Conservation (phyloP, 2,329 filamentous ascomycete genomes). For the Emergomyces orientalis region DNA sequence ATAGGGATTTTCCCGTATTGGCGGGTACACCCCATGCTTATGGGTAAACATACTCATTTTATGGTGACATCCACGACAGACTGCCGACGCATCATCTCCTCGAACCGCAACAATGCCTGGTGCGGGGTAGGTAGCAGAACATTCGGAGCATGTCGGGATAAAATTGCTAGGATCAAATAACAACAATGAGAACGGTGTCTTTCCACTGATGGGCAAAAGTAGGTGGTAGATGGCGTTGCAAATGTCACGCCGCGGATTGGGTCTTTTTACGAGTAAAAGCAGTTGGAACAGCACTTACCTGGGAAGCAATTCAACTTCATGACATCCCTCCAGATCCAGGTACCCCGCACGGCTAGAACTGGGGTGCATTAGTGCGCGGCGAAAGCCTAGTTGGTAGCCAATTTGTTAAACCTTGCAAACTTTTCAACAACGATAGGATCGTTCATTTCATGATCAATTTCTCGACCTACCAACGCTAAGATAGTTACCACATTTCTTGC, state of each 20-base stretch:
- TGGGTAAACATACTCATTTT: conserved; percentile 52
- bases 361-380: conserved; percentile 61
- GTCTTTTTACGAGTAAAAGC: neutral
- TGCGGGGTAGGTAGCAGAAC: conserved; percentile 56
- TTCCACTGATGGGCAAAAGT: neutral
- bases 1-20: conserved; percentile 7
- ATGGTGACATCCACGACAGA: conserved; percentile 69
- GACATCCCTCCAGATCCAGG: conserved; percentile 65
- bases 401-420: neutral
- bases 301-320: conserved; percentile 64
- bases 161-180: conserved; percentile 50
- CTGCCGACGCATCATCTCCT: conserved; percentile 62
- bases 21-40: conserved; percentile 6
- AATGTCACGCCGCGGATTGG: neutral
- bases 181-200: neutral
- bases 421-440: neutral
- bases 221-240: neutral
- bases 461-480: conserved; percentile 37
- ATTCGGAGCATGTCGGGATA: conserved; percentile 65
- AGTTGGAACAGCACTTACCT: conserved; percentile 37
- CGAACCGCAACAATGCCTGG: conserved; percentile 62
- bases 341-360: conserved; percentile 69
- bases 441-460: neutral
- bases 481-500: conserved; percentile 46
- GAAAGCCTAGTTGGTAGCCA: conserved; percentile 39